These are phyloP conservation scores for Colletotrichum noveboracense DNA, from an alignment of 2,329 filamentous ascomycete genomes.

Conservation along the genomic window DNA sequence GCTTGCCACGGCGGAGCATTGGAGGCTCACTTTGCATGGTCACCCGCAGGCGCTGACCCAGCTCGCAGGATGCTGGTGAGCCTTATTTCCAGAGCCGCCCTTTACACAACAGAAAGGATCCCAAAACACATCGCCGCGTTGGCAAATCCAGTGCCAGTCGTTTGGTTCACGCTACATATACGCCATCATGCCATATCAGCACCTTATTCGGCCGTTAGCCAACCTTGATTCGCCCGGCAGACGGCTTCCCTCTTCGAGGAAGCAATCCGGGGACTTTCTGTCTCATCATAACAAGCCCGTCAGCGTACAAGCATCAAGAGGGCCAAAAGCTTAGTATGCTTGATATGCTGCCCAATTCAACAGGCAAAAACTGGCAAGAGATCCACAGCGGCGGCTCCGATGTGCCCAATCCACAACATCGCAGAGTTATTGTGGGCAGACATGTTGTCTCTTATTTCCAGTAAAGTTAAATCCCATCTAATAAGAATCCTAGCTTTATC, in stretches of 20 bases:
- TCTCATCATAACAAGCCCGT: not conserved
- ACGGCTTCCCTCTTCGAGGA: not conserved
- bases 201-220: not conserved
- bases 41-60: not conserved
- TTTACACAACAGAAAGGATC: not conserved
- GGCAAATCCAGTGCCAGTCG: slow-evolving; percentile 9
- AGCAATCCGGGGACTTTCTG: not conserved
- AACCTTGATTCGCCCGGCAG: not conserved
- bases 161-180: slow-evolving; percentile 1
- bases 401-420: not conserved
- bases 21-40: not conserved
- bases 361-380: not conserved
- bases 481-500: not conserved
- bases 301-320: not conserved
- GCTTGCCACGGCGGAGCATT: not conserved
- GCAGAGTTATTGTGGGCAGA: not conserved
- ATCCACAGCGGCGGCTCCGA: not conserved
- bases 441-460: not conserved
- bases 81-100: not conserved
- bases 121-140: not conserved
- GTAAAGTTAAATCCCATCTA: not conserved
- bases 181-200: not conserved
- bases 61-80: not conserved
- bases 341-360: not conserved
- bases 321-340: not conserved